Evolutionary conservation across 257 asterid genomes (phyloP).

Genomic region (Verbena officinalis): DNA sequence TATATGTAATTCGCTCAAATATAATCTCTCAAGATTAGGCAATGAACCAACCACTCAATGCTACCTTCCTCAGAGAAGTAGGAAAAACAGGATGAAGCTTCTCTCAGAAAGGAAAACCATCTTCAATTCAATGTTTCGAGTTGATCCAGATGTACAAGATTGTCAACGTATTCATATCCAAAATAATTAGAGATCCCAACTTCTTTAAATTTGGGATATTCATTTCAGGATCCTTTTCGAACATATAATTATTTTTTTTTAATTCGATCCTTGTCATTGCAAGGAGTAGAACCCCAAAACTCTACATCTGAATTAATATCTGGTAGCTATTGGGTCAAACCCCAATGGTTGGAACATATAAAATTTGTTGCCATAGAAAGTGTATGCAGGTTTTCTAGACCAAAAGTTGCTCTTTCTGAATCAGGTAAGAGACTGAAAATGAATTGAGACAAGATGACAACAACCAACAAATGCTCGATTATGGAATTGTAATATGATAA

Average conservation of each 20-base stretch:
- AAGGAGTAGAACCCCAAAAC: no score
- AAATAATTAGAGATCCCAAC: not conserved
- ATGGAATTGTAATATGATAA: no score
- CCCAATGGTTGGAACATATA: not conserved
- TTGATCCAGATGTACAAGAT: not conserved
- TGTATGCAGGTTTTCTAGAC: slow-evolving; percentile 21
- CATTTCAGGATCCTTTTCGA: not conserved
- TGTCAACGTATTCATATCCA: not conserved
- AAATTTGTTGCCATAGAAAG: not conserved
- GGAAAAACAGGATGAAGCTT: not conserved
- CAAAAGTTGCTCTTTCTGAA: not conserved
- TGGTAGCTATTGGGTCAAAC: no score
- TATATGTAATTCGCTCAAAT: no score
- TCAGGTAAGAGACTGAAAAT: not conserved
- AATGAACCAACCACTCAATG: slow-evolving; percentile 13
- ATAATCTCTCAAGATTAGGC: slow-evolving; percentile 4
- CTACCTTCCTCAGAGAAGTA: not conserved
- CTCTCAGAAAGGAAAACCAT: not conserved
- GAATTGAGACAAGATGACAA: not conserved
- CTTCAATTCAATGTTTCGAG: not conserved
- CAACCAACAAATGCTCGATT: no score
- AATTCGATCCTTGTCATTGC: no score
- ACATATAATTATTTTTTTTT: no score
- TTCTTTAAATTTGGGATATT: slow-evolving; percentile 8
- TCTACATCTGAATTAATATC: no score